phyloP scores from a whole-genome alignment of 2,329 filamentous ascomycete species.

The Myotisia sp. region DNA sequence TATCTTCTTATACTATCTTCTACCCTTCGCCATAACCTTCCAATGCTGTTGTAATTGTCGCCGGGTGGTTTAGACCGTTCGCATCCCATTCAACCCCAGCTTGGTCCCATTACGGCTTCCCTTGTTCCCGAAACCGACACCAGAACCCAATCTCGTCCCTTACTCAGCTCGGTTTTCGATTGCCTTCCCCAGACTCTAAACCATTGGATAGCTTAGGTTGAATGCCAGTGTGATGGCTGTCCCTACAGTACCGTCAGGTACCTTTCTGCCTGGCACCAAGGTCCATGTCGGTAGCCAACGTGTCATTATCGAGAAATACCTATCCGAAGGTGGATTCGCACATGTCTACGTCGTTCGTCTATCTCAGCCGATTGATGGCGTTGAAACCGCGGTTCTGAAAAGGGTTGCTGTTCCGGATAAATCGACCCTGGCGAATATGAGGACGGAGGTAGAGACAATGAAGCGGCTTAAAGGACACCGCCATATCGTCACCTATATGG shows the following conservation, averaged over 20 bases:
- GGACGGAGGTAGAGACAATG: constrained; percentile 98
- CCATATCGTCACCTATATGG: constrained; percentile 94
- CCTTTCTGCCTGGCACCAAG: constrained; percentile 86
- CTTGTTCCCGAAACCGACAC: too few relatives aligned
- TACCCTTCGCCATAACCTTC: too few relatives aligned
- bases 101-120: too few relatives aligned
- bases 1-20: too few relatives aligned
- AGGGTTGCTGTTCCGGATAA: constrained; percentile 94
- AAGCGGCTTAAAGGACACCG: constrained; percentile 96
- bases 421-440: constrained; percentile 85
- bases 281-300: constrained; percentile 89
- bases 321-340: constrained; percentile 94
- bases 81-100: too few relatives aligned
- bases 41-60: too few relatives aligned
- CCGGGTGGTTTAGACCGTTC: too few relatives aligned
- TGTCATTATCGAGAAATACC: constrained; percentile 89
- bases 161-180: too few relatives aligned
- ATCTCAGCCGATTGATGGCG: constrained; percentile 59
- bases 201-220: too few relatives aligned
- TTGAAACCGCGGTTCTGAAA: constrained; percentile 76
- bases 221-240: constrained; percentile 13
- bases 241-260: constrained; percentile 50
- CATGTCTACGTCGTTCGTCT: constrained; percentile 95
- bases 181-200: too few relatives aligned
- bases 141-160: too few relatives aligned